Percentiles rank a stretch among this genome's conserved stretches.
These are phyloP conservation scores for Boletus calvinii DNA, from an alignment of 1,284 basidiomycete genomes.

Conservation along the genomic window DNA sequence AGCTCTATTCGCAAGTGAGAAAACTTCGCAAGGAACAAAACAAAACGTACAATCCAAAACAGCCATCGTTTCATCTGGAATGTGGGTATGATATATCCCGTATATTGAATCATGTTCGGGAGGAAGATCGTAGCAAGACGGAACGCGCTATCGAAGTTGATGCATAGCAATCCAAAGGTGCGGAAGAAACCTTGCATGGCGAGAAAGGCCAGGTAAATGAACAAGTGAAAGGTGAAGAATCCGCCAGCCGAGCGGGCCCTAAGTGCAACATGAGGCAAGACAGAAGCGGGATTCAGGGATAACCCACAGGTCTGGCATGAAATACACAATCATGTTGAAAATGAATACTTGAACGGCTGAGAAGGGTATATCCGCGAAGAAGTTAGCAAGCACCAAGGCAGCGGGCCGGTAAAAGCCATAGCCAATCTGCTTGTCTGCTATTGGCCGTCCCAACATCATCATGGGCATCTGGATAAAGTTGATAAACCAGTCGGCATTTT, in stretches of 20 bases:
- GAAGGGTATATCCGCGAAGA: slow-evolving; percentile 75
- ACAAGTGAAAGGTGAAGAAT: slow-evolving; percentile 73
- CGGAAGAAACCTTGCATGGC: slow-evolving; percentile 77
- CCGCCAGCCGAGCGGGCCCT: slow-evolving; percentile 54
- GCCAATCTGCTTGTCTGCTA: slow-evolving; percentile 68
- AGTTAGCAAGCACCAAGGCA: slow-evolving; percentile 71
- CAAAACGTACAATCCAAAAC: slow-evolving; percentile 68
- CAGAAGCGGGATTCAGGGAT: not conserved
- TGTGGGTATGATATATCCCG: slow-evolving; percentile 72
- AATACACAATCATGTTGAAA: slow-evolving; percentile 74
- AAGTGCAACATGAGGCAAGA: slow-evolving; percentile 6
- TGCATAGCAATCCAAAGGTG: slow-evolving; percentile 62
- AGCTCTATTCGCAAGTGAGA: slow-evolving; percentile 46
- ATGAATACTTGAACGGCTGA: slow-evolving; percentile 61
- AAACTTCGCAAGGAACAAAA: not conserved
- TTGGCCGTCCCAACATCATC: slow-evolving; percentile 77
- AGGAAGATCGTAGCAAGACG: slow-evolving; percentile 61
- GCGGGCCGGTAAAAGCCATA: slow-evolving; percentile 83
- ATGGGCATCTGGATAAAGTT: slow-evolving; percentile 46
- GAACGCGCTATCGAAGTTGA: slow-evolving; percentile 66
- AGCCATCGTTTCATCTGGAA: slow-evolving; percentile 85
- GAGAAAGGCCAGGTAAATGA: slow-evolving; percentile 60
- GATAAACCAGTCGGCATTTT: not conserved
- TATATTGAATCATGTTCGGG: slow-evolving; percentile 49
- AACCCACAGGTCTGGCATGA: slow-evolving; percentile 59